Conservation (phyloP, 305 asterid species). For the Salvia sclarea region DNA sequence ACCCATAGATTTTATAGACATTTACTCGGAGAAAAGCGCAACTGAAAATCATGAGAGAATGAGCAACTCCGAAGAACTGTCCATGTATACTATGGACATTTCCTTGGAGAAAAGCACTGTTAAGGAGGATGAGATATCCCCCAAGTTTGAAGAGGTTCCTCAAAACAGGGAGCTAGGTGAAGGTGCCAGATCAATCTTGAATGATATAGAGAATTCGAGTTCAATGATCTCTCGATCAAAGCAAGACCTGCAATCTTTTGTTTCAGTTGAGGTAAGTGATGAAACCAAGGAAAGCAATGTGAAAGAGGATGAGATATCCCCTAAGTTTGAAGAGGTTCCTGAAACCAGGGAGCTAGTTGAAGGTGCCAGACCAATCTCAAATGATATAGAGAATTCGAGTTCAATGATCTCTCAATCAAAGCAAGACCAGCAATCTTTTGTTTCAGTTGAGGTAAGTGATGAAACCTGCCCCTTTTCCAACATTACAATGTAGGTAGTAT, state of each 20-base stretch:
- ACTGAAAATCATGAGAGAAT: constrained; percentile 45
- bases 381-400: constrained; percentile 4
- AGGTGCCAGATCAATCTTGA: constrained; percentile 19
- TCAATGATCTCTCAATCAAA: constrained; percentile 24
- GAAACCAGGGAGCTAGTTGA: constrained; percentile 27
- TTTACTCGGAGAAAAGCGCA: constrained; percentile 24
- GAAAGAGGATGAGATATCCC: constrained; percentile 28
- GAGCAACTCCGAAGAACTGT: constrained; percentile 38
- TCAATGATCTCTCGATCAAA: constrained; percentile 23
- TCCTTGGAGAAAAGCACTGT: constrained; percentile 29
- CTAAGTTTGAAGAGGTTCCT: constrained; percentile 34
- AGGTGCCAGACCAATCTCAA: constrained; percentile 18
- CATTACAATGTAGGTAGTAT: not conserved
- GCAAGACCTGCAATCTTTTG: constrained; percentile 28
- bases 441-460: constrained; percentile 32
- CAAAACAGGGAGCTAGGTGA: constrained; percentile 27
- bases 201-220: constrained; percentile 4
- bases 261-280: constrained; percentile 32
- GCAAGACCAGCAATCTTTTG: constrained; percentile 29
- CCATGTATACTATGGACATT: constrained; percentile 26
- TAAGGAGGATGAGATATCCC: constrained; percentile 28
- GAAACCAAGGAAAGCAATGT: no score
- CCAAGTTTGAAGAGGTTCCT: constrained; percentile 34
- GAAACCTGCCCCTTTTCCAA: constrained; percentile 8
- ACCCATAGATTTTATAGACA: constrained; percentile 1